These are phyloP conservation scores for Leccinum griseonigrum DNA, from an alignment of 1,284 basidiomycete species.

Conservation along the genomic window DNA sequence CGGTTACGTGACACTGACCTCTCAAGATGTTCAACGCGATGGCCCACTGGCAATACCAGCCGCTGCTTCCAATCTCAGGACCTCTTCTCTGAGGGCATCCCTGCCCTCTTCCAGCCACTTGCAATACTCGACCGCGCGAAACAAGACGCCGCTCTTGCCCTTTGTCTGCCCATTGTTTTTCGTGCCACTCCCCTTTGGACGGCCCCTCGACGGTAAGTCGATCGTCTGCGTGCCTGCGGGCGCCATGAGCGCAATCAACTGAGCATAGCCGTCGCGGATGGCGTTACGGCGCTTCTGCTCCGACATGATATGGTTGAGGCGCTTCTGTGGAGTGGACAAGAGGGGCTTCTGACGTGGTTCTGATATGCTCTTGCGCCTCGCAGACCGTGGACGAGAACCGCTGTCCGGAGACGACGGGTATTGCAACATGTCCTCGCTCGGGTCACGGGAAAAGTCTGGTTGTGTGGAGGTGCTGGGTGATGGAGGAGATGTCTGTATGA, in stretches of 20 bases:
- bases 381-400: constrained; percentile 14
- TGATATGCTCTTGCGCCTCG: constrained; percentile 23
- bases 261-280: constrained; percentile 85
- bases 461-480: constrained; percentile 18
- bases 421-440: constrained; percentile 5
- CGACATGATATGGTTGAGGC: constrained; percentile 91
- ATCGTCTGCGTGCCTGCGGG: constrained; percentile 65
- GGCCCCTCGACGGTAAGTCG: constrained; percentile 71
- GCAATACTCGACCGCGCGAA: constrained; percentile 77
- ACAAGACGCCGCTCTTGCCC: constrained; percentile 79
- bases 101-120: constrained; percentile 73
- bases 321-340: constrained; percentile 82
- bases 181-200: constrained; percentile 76
- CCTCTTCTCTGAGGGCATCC: constrained; percentile 62
- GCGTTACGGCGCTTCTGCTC: constrained; percentile 90
- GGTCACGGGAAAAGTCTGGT: constrained; percentile 8
- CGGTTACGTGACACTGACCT: constrained; percentile 15
- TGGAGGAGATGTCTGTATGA: constrained; percentile 12
- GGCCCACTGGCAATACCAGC: constrained; percentile 40
- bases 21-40: constrained; percentile 10
- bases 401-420: constrained; percentile 11
- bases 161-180: constrained; percentile 65
- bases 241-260: constrained; percentile 74
- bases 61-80: constrained; percentile 57
- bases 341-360: constrained; percentile 47